Evolutionary conservation across 345 rosid genomes (phyloP).

Genomic region (Acer saccharum): DNA sequence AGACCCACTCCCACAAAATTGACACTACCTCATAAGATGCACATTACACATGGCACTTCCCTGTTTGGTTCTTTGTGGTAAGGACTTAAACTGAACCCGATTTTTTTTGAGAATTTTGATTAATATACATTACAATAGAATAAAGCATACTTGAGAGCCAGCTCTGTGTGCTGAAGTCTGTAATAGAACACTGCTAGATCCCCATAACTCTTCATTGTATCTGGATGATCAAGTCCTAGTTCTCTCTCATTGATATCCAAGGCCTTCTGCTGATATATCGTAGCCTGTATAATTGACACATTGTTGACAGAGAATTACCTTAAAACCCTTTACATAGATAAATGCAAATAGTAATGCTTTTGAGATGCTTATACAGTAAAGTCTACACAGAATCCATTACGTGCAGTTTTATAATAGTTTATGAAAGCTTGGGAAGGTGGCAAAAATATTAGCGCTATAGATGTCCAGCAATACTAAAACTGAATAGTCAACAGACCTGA

Average conservation of each 20-base stretch:
- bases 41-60: conserved; percentile 1
- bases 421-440: conserved; percentile 10
- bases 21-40: not conserved
- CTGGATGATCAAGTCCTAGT: conserved; percentile 98
- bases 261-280: conserved; percentile 97
- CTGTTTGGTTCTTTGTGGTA: not conserved
- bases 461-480: conserved; percentile 7
- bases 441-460: not conserved
- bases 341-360: not conserved
- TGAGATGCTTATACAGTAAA: not conserved
- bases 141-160: conserved; percentile 88
- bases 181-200: conserved; percentile 99
- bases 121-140: conserved; percentile 12
- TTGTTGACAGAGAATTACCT: conserved; percentile 20
- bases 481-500: conserved; percentile 61
- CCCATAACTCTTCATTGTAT: conserved; percentile 99
- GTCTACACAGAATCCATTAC: not conserved
- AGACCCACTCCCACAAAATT: not conserved
- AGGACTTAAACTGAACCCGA: not conserved
- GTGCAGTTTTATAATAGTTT: not conserved
- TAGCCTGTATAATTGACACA: conserved; percentile 64
- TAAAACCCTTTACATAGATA: conserved; percentile 21
- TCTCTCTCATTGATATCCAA: conserved; percentile 99
- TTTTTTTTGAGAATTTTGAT: not conserved
- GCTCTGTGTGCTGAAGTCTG: conserved; percentile 97